Evolutionary conservation across 2,329 filamentous ascomycete genomes (phyloP), one percentile per base, ranked within the genome.

Genomic region (Lachnellula subtilissima): DNA sequence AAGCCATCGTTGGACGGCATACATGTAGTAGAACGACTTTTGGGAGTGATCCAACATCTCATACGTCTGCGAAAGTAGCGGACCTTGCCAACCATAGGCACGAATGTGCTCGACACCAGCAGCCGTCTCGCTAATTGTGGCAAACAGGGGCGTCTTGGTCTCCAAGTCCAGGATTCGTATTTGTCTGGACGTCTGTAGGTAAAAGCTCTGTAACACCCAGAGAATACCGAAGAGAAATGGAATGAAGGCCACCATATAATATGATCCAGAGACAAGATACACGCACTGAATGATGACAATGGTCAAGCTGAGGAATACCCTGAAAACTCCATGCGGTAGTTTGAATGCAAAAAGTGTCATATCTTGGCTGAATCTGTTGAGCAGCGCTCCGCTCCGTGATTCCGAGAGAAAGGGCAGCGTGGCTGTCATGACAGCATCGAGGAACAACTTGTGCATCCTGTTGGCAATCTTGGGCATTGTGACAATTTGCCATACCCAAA

Each of bases 151-250:
- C 3, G 39, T 35, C 47, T 52, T 52, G 23, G 39, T 76, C 65
- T 86, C 83, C 0, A 86, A 74, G 46, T 86, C 83, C 11, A 86
- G 67, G n/a, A 84, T 72, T 49, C 83, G 75, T 6, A 86, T 65
- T 64, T 86, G 83, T 0, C 82, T 72, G 0, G 82, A 84, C 0
- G 83, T 86, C 0, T 79, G 74, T 2, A 86, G 73, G 58, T 86
- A 86, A 49, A 82, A 75, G 50, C 72, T 77, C 59, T 84, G 82
- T 0, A 85, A 67, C 1, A 72, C 57, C 53, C 76, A 84, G 1
- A 84, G 58, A 1, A 76, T 57, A 0, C 61, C 69, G 15, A 76
- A 57, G 3, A 84, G 61, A 4, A 81, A 66, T 0, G 82, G 81
- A 55, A 83, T 81, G 0, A 35, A 15, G 25, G 23, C 39, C 6